Evolutionary conservation across 495 filamentous ascomycete genomes (phyloP).

Genomic region (Penicillium desertorum): DNA sequence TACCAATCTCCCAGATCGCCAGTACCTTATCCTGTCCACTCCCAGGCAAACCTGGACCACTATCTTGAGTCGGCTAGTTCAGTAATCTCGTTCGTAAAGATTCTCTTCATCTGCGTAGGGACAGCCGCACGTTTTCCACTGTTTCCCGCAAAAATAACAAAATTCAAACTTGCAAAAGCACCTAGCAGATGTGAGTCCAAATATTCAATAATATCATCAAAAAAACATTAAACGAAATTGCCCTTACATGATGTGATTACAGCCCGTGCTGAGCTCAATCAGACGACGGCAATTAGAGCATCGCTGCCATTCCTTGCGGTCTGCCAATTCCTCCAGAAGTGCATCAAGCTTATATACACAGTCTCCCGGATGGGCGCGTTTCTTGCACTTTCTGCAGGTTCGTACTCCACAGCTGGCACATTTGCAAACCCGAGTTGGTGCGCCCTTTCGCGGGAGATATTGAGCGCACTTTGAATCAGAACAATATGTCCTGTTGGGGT

Average conservation of each 20-base stretch:
- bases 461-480: slow-evolving; percentile 25
- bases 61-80: neutral
- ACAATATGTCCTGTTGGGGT: slow-evolving; percentile 35
- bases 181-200: neutral
- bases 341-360: slow-evolving; percentile 5
- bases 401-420: slow-evolving; percentile 3
- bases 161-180: slow-evolving; percentile 2
- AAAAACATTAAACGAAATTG: neutral
- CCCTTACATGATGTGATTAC: slow-evolving; percentile 5
- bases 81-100: neutral
- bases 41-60: neutral
- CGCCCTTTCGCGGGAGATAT: slow-evolving; percentile 20
- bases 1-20: neutral
- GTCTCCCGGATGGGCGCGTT: slow-evolving; percentile 4
- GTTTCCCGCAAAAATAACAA: slow-evolving; percentile 3
- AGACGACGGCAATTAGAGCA: slow-evolving; percentile 17
- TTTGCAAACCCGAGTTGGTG: neutral
- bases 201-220: neutral
- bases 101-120: neutral
- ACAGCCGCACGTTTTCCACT: neutral
- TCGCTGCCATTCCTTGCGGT: slow-evolving; percentile 26
- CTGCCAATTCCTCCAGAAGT: neutral
- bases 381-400: slow-evolving; percentile 8
- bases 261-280: slow-evolving; percentile 3
- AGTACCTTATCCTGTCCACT: neutral